Evolutionary conservation across 257 asterid genomes (phyloP).

Genomic region (Lavandula angustifolia): DNA sequence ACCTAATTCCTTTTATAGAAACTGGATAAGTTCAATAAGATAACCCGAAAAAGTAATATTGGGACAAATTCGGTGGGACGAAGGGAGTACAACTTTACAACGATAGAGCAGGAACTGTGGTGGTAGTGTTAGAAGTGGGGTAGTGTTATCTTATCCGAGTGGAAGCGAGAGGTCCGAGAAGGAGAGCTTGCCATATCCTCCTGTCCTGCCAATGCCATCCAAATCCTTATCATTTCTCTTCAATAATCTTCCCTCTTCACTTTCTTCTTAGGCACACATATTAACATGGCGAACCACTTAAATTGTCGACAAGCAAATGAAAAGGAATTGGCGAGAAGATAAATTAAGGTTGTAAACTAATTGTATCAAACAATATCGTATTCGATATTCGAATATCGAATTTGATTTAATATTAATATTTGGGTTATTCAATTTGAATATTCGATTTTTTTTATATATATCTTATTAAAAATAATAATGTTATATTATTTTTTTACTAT

Average conservation of each 20-base stretch:
- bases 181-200: slow-evolving; percentile 48
- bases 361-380: too few relatives aligned
- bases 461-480: too few relatives aligned
- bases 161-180: slow-evolving; percentile 50
- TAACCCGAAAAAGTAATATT: too few relatives aligned
- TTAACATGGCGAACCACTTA: not conserved
- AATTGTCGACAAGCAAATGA: not conserved
- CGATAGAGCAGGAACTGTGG: slow-evolving; percentile 15
- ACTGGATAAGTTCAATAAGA: too few relatives aligned
- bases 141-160: slow-evolving; percentile 54
- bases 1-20: too few relatives aligned
- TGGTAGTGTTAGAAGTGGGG: slow-evolving; percentile 32
- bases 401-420: too few relatives aligned
- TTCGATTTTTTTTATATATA: too few relatives aligned
- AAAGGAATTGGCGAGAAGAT: not conserved
- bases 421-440: too few relatives aligned
- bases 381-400: too few relatives aligned
- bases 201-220: slow-evolving; percentile 19
- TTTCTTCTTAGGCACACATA: not conserved
- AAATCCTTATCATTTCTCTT: slow-evolving; percentile 47
- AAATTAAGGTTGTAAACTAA: too few relatives aligned
- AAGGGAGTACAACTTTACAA: too few relatives aligned
- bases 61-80: not conserved
- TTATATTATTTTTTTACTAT: too few relatives aligned
- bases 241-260: slow-evolving; percentile 3